These are phyloP conservation scores for Fusarium sacchari DNA, from an alignment of 2,329 filamentous ascomycete species.

Conservation along the genomic window DNA sequence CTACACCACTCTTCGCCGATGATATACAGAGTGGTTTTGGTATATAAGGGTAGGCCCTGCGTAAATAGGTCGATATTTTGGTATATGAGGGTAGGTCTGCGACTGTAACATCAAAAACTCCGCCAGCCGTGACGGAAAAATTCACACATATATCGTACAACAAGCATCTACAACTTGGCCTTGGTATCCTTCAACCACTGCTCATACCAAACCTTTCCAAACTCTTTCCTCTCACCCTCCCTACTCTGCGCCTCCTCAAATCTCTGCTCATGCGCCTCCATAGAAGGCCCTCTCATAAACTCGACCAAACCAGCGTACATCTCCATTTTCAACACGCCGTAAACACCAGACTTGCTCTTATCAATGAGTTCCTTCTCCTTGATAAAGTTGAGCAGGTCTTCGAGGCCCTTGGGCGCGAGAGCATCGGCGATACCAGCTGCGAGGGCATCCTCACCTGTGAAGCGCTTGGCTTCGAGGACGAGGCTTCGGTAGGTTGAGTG, in stretches of 20 bases:
- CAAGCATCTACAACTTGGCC: slow-evolving; percentile 49
- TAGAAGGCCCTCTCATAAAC: slow-evolving; percentile 63
- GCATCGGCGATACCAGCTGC: slow-evolving; percentile 75
- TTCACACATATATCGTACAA: neutral
- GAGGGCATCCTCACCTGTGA: slow-evolving; percentile 70
- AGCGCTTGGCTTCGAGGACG: slow-evolving; percentile 79
- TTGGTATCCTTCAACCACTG: slow-evolving; percentile 58
- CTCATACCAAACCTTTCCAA: slow-evolving; percentile 58
- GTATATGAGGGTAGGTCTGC: neutral
- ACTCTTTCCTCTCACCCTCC: slow-evolving; percentile 56
- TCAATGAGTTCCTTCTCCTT: slow-evolving; percentile 65
- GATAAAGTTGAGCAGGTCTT: slow-evolving; percentile 71
- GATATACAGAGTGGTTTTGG: neutral
- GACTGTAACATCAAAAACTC: neutral
- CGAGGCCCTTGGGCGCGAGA: slow-evolving; percentile 67
- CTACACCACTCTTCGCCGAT: neutral
- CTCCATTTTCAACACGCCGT: slow-evolving; percentile 77
- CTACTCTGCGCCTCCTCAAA: slow-evolving; percentile 54
- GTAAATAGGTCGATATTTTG: neutral
- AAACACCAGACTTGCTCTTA: slow-evolving; percentile 73
- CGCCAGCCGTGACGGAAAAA: neutral
- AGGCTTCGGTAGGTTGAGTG: slow-evolving; percentile 68
- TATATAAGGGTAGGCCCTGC: neutral
- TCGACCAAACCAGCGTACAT: slow-evolving; percentile 75
- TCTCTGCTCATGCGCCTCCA: slow-evolving; percentile 61